A percentile compares a stretch with the other conserved stretches of the same genome.
Evolutionary conservation across 2,329 filamentous ascomycete species (phyloP).

Genomic region (Colletotrichum sansevieriae): DNA sequence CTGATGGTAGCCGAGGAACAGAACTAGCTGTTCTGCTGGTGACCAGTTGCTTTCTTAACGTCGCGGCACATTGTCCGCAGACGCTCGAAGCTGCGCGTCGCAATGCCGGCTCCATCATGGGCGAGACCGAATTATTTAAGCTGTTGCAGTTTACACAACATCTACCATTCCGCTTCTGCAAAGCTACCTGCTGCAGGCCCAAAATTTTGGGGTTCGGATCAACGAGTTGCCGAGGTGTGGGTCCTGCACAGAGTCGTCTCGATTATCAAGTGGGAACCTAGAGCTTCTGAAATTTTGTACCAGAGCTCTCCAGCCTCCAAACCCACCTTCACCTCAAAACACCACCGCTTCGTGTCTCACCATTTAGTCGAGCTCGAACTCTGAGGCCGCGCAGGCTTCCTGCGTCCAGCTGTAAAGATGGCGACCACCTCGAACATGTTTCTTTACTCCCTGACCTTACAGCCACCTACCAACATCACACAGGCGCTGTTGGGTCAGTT

Average conservation of each 20-base stretch:
- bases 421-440: conserved; percentile 99
- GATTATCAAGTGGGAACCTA: conserved; percentile 33
- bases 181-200: conserved; percentile 16
- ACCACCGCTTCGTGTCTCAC: conserved; percentile 36
- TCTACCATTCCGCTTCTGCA: neutral
- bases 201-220: conserved; percentile 42
- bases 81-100: conserved; percentile 44
- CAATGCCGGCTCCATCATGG: conserved; percentile 44
- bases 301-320: conserved; percentile 39
- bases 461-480: conserved; percentile 88
- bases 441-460: conserved; percentile 96
- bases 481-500: conserved; percentile 96
- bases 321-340: conserved; percentile 32
- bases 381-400: conserved; percentile 63
- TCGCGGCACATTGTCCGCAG: conserved; percentile 45
- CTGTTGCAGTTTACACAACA: neutral
- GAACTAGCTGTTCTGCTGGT: conserved; percentile 16
- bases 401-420: conserved; percentile 74
- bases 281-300: conserved; percentile 42
- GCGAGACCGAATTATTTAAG: neutral
- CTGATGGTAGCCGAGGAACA: conserved; percentile 43
- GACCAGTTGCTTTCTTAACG: conserved; percentile 40
- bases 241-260: conserved; percentile 9
- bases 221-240: conserved; percentile 22
- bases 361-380: conserved; percentile 41